phyloP scores from a whole-genome alignment of 192 early-diverging fungal genomes.

The Rhizoclosmatium globosum region DNA sequence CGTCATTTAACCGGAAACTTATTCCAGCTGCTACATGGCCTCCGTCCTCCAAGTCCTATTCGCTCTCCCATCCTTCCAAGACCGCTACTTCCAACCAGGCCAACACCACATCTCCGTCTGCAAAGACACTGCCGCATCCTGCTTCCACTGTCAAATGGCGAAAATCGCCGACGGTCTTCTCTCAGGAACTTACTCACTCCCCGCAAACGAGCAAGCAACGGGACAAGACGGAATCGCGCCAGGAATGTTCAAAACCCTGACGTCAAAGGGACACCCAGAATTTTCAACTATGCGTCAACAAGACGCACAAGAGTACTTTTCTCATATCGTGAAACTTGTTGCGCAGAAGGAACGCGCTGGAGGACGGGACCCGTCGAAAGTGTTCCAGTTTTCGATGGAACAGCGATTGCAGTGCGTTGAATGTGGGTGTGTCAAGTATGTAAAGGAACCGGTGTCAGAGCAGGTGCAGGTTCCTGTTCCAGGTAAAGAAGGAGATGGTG shows the following conservation, averaged over 20 bases:
- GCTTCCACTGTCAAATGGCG: slow-evolving; percentile 89
- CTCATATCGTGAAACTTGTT: slow-evolving; percentile 76
- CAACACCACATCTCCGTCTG: slow-evolving; percentile 62
- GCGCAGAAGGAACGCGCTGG: slow-evolving; percentile 78
- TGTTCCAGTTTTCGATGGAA: slow-evolving; percentile 83
- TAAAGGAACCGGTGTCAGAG: slow-evolving; percentile 38
- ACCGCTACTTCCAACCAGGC: slow-evolving; percentile 57
- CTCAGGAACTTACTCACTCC: slow-evolving; percentile 1
- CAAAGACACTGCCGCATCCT: slow-evolving; percentile 68
- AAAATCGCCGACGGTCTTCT: slow-evolving; percentile 93
- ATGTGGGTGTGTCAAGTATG: slow-evolving; percentile 88
- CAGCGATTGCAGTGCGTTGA: slow-evolving; percentile 86
- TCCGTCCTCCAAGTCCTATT: slow-evolving; percentile 93
- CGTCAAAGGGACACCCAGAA: slow-evolving; percentile 91
- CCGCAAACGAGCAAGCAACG: background rate
- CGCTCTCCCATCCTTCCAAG: slow-evolving; percentile 73
- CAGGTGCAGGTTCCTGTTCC: slow-evolving; percentile 74
- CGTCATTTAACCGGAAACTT: background rate
- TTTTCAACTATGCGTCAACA: slow-evolving; percentile 98
- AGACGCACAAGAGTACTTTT: slow-evolving; percentile 96
- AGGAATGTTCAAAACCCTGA: slow-evolving; percentile 87
- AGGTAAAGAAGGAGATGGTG: slow-evolving; percentile 71
- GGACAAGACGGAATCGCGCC: slow-evolving; percentile 88
- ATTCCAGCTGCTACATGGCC: slow-evolving; percentile 92
- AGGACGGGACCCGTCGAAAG: slow-evolving; percentile 73